Base-by-base conservation (phyloP, 805 yeast genomes). In the Candida koratica region DNA sequence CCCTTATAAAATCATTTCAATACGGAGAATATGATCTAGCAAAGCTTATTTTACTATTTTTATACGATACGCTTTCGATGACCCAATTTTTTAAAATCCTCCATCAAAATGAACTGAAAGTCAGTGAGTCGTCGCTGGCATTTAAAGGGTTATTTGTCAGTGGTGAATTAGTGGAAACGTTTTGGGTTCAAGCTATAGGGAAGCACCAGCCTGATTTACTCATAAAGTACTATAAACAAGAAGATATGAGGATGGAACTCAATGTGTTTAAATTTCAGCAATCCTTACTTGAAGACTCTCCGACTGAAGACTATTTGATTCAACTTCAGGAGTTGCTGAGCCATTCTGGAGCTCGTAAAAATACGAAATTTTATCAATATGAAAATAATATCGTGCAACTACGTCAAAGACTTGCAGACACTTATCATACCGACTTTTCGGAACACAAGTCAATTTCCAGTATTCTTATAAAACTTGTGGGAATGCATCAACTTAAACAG, bases 31-130 rank as follows among this genome's bases (percentile, higher is more conserved):
- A 70, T 28, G 87, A 81, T 51, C 61, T 86, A 24, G 69, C 81
- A 5, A 59, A 70, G 30, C 71, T 73, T 37, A 77, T 83, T 0
- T 52, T 90, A 30, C 52, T 78, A 12, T 64, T 69, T 17, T 60
- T 89, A 17, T 66, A 69, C 36, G 64, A 73, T 27, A 73, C 74
- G 25, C 55, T 84, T 6, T 67, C 86, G 0, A 49, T 69, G 2
- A 78, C 93, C 0, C 83, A 80, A 33, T 80, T 90, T 43, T 82
- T 82, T 58, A 77, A 80, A 43, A 46, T 83, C 3, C 53, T 90
- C 31, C 78, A 75, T 45, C 71, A 66, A 38, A 64, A 63, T 34
- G 71, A 68, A 38, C 56, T 52, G 22, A 48, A 56, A 11, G 49
- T 41, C 7, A 48, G 61, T 10, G 56, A 64, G 23, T 60, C 63